Conservation (phyloP, 441 rosid genomes). For the Adansonia rubrostipa region DNA sequence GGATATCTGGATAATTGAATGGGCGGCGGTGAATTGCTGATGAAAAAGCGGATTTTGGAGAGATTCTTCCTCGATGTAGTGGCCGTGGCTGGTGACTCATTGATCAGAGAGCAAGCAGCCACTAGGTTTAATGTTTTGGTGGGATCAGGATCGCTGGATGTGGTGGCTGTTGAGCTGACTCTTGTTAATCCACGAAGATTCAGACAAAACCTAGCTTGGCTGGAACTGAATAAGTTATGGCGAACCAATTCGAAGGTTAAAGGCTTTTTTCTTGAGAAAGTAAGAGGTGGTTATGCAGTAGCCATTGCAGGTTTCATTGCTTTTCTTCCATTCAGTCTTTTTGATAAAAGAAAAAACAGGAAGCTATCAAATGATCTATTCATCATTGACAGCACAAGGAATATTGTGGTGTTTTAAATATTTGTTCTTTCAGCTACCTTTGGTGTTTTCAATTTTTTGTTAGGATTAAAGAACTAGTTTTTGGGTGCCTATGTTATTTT, state of each 20-base stretch:
- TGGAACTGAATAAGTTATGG: background rate
- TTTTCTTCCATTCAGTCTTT: background rate
- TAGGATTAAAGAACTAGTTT: background rate
- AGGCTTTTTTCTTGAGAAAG: background rate
- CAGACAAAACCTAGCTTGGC: background rate
- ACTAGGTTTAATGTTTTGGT: background rate
- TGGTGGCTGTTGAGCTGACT: background rate
- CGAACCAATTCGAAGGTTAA: background rate
- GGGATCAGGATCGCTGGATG: background rate
- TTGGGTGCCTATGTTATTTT: background rate
- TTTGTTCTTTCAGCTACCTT: background rate
- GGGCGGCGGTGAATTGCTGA: background rate
- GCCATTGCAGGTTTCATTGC: background rate
- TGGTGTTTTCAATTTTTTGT: background rate
- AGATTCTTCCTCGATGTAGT: background rate
- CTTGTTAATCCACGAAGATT: background rate
- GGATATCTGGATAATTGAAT: background rate
- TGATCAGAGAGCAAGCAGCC: background rate
- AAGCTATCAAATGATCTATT: background rate
- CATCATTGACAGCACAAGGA: background rate
- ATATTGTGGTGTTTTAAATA: background rate
- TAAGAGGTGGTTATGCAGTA: background rate
- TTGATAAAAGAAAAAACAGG: background rate
- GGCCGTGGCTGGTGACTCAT: background rate
- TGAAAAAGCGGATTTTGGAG: background rate